Percentiles rank a stretch among this genome's conserved stretches.
Evolutionary conservation across 1,284 basidiomycete genomes (phyloP).

Genomic region (Fomitiporia mediterranea): DNA sequence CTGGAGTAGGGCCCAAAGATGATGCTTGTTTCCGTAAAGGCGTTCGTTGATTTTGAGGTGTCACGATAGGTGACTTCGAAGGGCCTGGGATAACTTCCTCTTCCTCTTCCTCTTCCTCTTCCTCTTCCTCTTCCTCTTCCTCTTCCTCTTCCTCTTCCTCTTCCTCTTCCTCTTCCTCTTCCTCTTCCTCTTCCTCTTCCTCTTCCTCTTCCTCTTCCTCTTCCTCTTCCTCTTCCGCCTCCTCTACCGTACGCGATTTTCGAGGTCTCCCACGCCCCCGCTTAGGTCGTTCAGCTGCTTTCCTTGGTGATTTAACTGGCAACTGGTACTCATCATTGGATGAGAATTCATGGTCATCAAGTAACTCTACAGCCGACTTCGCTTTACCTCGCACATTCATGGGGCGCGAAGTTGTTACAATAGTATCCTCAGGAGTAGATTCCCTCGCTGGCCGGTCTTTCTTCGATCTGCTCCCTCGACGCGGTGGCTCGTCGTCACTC

Average conservation of each 20-base stretch:
- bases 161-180: neutral
- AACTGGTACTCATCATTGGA: constrained; percentile 9
- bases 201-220: neutral
- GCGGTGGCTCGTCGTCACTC: neutral
- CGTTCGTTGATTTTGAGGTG: neutral
- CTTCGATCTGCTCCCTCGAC: neutral
- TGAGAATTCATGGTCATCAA: constrained; percentile 2
- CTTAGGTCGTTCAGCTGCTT: neutral
- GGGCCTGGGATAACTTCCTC: neutral
- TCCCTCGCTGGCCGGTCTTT: neutral
- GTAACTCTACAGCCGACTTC: neutral
- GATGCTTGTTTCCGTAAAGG: constrained; percentile 6
- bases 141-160: constrained; percentile 6
- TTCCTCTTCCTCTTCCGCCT: constrained; percentile 1
- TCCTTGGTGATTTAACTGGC: neutral
- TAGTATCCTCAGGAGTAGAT: neutral
- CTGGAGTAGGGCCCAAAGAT: neutral
- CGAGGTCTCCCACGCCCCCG: neutral
- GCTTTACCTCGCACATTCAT: too few species aligned
- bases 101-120: constrained; percentile 4
- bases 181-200: constrained; percentile 4
- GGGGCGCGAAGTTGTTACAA: neutral
- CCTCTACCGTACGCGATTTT: neutral
- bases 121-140: neutral
- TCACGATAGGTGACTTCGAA: neutral